A percentile compares a stretch with the other conserved stretches of the same genome.
phyloP scores from a whole-genome alignment of 345 rosid species.

The Excoecaria agallocha region DNA sequence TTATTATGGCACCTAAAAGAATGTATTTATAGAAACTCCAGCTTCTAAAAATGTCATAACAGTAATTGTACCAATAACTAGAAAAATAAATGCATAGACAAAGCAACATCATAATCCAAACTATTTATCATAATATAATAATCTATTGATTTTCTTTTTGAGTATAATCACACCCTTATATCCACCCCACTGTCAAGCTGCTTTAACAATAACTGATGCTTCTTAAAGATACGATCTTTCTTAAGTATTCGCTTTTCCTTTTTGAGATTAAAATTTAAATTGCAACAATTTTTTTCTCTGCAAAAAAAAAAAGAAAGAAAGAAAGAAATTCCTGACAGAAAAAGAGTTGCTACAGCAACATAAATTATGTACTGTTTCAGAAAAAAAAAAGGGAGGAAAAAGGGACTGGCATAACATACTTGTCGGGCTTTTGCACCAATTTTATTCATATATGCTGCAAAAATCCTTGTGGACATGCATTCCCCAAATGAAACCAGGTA shows the following conservation, averaged over 20 bases:
- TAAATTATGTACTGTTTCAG: too few species aligned
- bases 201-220: background rate
- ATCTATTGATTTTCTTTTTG: too few species aligned
- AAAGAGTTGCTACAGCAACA: background rate
- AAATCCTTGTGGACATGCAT: slow-evolving; percentile 94
- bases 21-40: background rate
- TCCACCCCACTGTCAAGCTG: background rate
- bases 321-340: background rate
- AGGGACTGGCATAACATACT: slow-evolving; percentile 42
- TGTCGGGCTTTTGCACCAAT: slow-evolving; percentile 84
- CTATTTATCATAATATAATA: too few species aligned
- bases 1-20: background rate
- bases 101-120: too few species aligned
- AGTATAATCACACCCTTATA: too few species aligned
- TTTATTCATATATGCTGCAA: slow-evolving; percentile 83
- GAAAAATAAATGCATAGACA: background rate
- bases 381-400: background rate
- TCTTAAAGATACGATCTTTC: background rate
- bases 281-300: background rate
- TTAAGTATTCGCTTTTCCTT: background rate
- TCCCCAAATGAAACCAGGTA: slow-evolving; percentile 97
- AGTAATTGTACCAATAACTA: background rate
- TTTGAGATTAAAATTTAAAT: background rate
- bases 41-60: background rate
- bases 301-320: too few species aligned